Evolutionary conservation across 352 stramenopile species (phyloP), one percentile per base, ranked within the genome.

Genomic region (Phytophthora sp.): DNA sequence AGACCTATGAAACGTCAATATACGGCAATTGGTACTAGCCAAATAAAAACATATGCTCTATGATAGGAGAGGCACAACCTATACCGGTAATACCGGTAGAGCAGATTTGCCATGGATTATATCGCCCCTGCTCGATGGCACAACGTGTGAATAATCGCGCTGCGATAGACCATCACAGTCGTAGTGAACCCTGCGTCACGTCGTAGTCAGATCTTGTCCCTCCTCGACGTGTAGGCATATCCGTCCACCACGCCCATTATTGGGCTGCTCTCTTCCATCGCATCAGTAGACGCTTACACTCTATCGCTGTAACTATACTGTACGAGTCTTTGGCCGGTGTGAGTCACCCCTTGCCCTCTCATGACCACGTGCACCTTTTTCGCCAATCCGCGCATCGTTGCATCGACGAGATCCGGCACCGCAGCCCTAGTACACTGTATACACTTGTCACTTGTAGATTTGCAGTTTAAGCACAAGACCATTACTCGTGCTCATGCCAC

Each of bases 381-480:
- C 53, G 54, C 59, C 54, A 66, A 60, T 65, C 31, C 23, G 50
- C 23, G 41, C 44, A 38, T 67, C 38, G 62, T 55, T 13, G 20
- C 47, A 55, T 63, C 23, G 61, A 49, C 46, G 16, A 29, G 11
- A 6, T 30, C 9, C 27, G 18, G 46, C 30, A 55, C 27, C 36
- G 13, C 41, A 24, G 12, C n/a, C 16, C n/a, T n/a, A n/a, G n/a
- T n/a, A 27, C 36, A 33, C 9, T 5, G 7, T 30, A 20, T 46
- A 26, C n/a, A n/a, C n/a, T 24, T 8, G 16, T 58, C 60, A 74
- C 33, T 74, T 70, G 24, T 7, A 21, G 41, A 70, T 74, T 74
- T 69, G 66, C 66, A 3, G 21, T 5, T 7, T 21, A 30, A 36
- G 49, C 49, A 1, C 36, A 60, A 53, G 54, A 68, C 65, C 46